A percentile compares a stretch with the other conserved stretches of the same genome.
phyloP scores from a whole-genome alignment of 139 green algal species.

The Chlorella sp. region DNA sequence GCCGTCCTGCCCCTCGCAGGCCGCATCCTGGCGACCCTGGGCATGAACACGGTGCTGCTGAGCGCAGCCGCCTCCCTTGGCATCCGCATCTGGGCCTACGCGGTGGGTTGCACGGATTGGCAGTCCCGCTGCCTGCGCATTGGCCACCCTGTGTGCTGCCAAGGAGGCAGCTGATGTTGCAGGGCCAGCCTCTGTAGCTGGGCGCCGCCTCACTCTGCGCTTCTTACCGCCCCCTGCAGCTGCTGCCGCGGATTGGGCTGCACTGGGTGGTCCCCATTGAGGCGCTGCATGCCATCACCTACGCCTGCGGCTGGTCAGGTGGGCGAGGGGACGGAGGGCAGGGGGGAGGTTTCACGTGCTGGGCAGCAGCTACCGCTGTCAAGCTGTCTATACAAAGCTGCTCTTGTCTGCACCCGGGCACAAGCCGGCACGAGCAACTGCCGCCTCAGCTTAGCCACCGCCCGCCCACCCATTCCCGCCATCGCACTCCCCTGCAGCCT shows the following conservation, averaged over 20 bases:
- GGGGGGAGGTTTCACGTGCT: not conserved
- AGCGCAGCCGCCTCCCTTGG: not conserved
- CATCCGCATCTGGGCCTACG: slow-evolving; percentile 18
- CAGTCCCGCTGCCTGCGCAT: too few relatives aligned
- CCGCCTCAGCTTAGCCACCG: not conserved
- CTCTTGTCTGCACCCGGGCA: not conserved
- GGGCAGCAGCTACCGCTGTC: not conserved
- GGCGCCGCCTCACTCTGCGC: too few relatives aligned
- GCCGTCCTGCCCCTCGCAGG: not conserved
- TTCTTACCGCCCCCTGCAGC: not conserved
- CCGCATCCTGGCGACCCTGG: slow-evolving; percentile 8
- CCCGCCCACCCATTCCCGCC: not conserved
- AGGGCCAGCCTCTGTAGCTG: too few relatives aligned
- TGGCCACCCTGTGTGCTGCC: too few relatives aligned
- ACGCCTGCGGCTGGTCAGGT: slow-evolving; percentile 32
- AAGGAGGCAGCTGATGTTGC: too few relatives aligned
- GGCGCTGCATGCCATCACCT: slow-evolving; percentile 39
- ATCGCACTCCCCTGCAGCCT: slow-evolving; percentile 1
- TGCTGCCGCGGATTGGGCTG: slow-evolving; percentile 4
- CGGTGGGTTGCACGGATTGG: too few relatives aligned
- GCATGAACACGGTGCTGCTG: slow-evolving; percentile 38
- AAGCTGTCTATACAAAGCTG: not conserved
- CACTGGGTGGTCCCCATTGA: slow-evolving; percentile 27
- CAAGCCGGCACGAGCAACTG: not conserved
- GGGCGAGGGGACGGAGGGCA: not conserved